Evolutionary conservation across 495 filamentous ascomycete species (phyloP).

Genomic region (Pyrenula aspistea): DNA sequence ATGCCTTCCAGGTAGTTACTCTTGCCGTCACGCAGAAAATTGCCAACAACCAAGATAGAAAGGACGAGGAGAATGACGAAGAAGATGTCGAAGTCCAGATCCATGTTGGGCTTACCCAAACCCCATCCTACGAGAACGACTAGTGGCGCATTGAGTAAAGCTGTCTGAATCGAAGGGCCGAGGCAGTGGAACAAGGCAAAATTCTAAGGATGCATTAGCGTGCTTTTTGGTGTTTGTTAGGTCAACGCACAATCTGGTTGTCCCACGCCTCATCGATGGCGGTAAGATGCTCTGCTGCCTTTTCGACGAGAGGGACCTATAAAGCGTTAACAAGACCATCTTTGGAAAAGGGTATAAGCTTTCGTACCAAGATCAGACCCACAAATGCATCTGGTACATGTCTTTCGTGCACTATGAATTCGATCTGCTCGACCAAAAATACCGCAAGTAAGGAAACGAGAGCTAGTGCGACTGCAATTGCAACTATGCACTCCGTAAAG

Average conservation of each 20-base stretch:
- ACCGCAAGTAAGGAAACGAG: slow-evolving; percentile 74
- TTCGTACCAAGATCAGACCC: slow-evolving; percentile 49
- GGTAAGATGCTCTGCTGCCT: slow-evolving; percentile 81
- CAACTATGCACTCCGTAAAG: slow-evolving; percentile 59
- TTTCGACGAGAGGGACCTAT: slow-evolving; percentile 70
- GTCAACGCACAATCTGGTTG: slow-evolving; percentile 27
- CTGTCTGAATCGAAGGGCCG: slow-evolving; percentile 80
- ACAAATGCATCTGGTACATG: slow-evolving; percentile 68
- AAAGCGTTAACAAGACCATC: slow-evolving; percentile 29
- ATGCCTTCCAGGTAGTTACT: slow-evolving; percentile 72
- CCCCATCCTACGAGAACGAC: slow-evolving; percentile 81
- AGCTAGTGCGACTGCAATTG: slow-evolving; percentile 52
- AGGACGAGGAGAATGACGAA: slow-evolving; percentile 80
- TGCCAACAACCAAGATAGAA: slow-evolving; percentile 74
- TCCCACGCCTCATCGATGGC: slow-evolving; percentile 88
- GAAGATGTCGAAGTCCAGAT: slow-evolving; percentile 79
- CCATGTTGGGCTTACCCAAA: slow-evolving; percentile 54
- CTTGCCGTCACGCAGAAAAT: slow-evolving; percentile 69
- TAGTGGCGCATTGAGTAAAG: slow-evolving; percentile 76
- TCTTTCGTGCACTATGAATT: slow-evolving; percentile 50
- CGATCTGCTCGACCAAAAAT: slow-evolving; percentile 71
- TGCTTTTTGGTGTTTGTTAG: neutral
- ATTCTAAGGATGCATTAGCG: slow-evolving; percentile 44
- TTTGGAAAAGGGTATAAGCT: slow-evolving; percentile 6
- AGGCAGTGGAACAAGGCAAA: slow-evolving; percentile 86